Evolutionary conservation across 768 basidiomycete genomes (phyloP), one percentile per base, ranked within the genome.

Genomic region (Leccinum subtestaceum): DNA sequence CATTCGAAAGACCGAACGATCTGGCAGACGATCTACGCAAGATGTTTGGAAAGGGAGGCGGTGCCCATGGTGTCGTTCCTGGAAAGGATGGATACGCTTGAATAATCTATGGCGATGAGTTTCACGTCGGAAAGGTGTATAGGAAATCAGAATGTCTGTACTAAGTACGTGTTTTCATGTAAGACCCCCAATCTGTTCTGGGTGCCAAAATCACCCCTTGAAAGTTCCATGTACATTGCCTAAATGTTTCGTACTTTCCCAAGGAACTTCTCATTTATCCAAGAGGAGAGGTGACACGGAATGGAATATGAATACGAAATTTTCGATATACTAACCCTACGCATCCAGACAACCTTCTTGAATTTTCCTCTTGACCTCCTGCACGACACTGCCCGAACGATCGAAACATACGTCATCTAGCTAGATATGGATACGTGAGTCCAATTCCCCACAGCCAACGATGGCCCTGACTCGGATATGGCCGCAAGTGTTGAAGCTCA

Each of bases 41-140:
- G 63, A 86, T 86, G 83, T 86, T 85, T 67, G 79, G 80, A 38
- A 79, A 74, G 57, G 78, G 74, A 9, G 81, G 83, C 0, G 76
- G 77, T 34, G 81, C 81, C 2, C 79, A 75, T 59, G 76, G 76
- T 2, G 78, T 82, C 12, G 79, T 85, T 8, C 57, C 72, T 3
- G 80, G 77, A 4, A 76, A 76, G 59, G 69, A 59, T 45, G 83
- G 83, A 2, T 83, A 80, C 67, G 58, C 61, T 46, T 67, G 54
- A 65, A 31, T 36, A 21, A n/a, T 6, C 13, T 8, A 11, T 15
- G 15, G 5, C 11, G 31, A 5, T 32, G 31, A 32, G 11, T 11
- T 32, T 32, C 11, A 32, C 31, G 31, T 11, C 31, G 31, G 1
- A 32, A 32, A 5, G 11, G 31, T 32, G 31, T 32, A 11, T 4